Base-by-base conservation (phyloP, 352 stramenopile species). In the Globisporangium heterothallicum region DNA sequence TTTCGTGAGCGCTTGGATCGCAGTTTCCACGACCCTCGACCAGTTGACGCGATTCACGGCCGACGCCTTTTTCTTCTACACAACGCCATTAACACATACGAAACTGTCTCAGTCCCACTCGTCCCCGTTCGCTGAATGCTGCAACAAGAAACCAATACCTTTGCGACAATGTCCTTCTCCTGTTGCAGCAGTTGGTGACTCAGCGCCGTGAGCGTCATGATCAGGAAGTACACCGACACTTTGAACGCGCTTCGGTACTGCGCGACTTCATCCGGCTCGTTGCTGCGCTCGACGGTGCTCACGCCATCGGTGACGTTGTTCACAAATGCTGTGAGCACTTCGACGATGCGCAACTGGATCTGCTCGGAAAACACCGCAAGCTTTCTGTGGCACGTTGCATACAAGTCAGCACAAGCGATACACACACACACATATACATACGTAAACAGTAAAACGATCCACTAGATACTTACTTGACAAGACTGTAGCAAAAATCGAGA, bases 401-500 rank as follows among this genome's bases (percentile, higher is more conserved):
- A 6, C 10, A 19, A 53, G 24, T 22, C 38, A n/a, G 6, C 21
- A 9, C 1, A 13, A 0, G 4, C 3, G 9, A 24, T 2, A 38
- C 13, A 35, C 1, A 35, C 2, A 24, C n/a, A 42, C 18, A n/a
- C 13, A 40, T 34, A 50, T 10, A 2, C 22, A 42, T n/a, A 18
- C 24, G n/a, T 14, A 16, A 5, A 36, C 4, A 13, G 6, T 18
- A 38, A 10, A 0, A 41, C 3, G 1, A 53, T 30, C 12, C n/a
- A 24, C 19, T 36, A n/a, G 36, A 4, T 6, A 57, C 53, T 35
- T 41, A 84, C 73, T 86, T 88, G 40, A 88, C 72, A 55, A 91
- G 62, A 50, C 75, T 88, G 64, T 92, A 89, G 47, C 65, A 73
- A 21, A 88, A 46, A 55, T 92, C 80, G 49, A 92, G 72, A 45